Conservation (phyloP, 345 rosid species). For the Litchi chinensis region DNA sequence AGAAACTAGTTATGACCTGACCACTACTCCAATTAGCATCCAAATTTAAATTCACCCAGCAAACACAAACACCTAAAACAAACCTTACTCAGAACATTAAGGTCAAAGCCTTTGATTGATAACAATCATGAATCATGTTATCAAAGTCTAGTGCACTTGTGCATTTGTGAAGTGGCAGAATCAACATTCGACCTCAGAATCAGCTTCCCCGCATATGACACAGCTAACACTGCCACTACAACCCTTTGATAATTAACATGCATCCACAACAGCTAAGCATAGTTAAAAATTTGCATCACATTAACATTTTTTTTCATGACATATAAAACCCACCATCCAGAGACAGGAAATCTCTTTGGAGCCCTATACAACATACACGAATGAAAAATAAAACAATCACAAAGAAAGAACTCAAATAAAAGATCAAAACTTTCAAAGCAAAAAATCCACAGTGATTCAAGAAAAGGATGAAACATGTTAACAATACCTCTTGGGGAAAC, state of each 20-base stretch:
- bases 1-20: neutral
- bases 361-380: neutral
- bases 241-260: neutral
- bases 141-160: neutral
- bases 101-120: neutral
- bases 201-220: neutral
- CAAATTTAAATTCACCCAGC: neutral
- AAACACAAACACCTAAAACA: neutral
- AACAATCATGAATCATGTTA: neutral
- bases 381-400: neutral
- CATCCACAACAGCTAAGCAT: neutral
- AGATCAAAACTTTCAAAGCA: neutral
- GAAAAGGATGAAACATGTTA: neutral
- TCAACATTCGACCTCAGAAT: no score
- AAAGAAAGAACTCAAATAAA: neutral
- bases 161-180: neutral
- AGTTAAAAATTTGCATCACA: neutral
- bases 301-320: neutral
- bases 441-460: neutral
- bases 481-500: slow-evolving; percentile 40
- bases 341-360: neutral
- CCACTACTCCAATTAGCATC: neutral
- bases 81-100: neutral
- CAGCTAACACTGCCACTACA: neutral
- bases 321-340: neutral